Evolutionary conservation across 257 asterid species (phyloP), one percentile per base, ranked within the genome.

Genomic region (Ligustrum vulgare): DNA sequence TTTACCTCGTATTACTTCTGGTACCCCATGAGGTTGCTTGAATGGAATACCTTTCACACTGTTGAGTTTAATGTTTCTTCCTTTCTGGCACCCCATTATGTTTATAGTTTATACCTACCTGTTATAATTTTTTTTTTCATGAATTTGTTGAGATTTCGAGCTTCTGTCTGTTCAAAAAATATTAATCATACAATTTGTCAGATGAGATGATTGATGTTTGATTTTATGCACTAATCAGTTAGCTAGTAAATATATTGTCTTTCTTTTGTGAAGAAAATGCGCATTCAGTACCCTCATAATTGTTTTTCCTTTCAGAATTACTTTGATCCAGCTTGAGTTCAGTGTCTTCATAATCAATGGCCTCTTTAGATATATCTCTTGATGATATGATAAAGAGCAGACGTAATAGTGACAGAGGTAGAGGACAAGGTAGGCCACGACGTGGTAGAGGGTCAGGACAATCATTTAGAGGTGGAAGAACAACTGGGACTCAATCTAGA

Each of bases 321-420:
- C 15, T 64, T 65, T 0, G 13, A 47, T 67, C 62, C 62, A 41
- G 22, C 35, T 5, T 70, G 74, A 68, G 15, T 70, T 68, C 72
- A 41, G 49, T 68, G 33, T 75, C 69, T 15, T 67, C 34, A 22
- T 13, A 69, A 11, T 77, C 80, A 37, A 94, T 94, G 98, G 97
- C 98, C 51, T 84, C 97, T 34, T 39, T 92, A 88, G 97, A 92
- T 78, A 87, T 89, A 84, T 82, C 98, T 0, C 82, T 92, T 85
- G 97, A 91, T 16, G 95, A 92, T 82, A 87, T 92, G 96, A 94
- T 94, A 72, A 92, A 92, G 82, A 94, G 69, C 84, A 87, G 93
- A 77, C 91, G 80, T 74, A 84, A 28, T 73, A 86, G 23, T 41
- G 86, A 79, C 36, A 86, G 87, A 62, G 90, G 88, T 85, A 82